These are phyloP conservation scores for Neopestalotiopsis sp. DNA, from an alignment of 2,329 filamentous ascomycete species.

Conservation along the genomic window DNA sequence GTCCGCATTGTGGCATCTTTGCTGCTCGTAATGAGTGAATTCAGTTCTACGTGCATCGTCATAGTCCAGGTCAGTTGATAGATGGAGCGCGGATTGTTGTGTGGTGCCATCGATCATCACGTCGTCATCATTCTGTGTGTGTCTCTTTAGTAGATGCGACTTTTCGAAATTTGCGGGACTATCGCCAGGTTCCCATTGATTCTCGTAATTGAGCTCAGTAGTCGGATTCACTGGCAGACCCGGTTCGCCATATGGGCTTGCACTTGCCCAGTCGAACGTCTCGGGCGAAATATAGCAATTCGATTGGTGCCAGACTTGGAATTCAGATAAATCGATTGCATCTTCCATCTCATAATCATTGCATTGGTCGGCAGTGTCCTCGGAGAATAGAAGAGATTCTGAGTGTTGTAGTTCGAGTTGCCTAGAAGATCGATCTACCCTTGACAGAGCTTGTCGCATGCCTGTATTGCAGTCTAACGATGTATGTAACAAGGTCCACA, in stretches of 20 bases:
- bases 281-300: neutral
- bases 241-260: neutral
- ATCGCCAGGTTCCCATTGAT: neutral
- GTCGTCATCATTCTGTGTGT: neutral
- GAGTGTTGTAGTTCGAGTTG: conserved; percentile 2
- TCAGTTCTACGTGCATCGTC: neutral
- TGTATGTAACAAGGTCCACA: conserved; percentile 1
- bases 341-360: neutral
- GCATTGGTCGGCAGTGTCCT: neutral
- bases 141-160: neutral
- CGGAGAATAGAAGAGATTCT: conserved; percentile 2
- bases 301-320: neutral
- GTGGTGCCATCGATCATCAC: neutral
- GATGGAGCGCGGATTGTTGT: neutral
- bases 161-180: neutral
- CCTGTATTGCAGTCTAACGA: conserved; percentile 4
- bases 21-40: neutral
- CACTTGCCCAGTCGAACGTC: neutral
- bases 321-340: neutral
- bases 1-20: too few relatives aligned
- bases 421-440: neutral
- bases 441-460: conserved; percentile 1
- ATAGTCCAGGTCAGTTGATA: neutral
- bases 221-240: neutral
- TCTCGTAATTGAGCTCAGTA: neutral